Conservation (phyloP, 1,139 yeast genomes). For the Hemisphaericaspora xylanilytica region DNA sequence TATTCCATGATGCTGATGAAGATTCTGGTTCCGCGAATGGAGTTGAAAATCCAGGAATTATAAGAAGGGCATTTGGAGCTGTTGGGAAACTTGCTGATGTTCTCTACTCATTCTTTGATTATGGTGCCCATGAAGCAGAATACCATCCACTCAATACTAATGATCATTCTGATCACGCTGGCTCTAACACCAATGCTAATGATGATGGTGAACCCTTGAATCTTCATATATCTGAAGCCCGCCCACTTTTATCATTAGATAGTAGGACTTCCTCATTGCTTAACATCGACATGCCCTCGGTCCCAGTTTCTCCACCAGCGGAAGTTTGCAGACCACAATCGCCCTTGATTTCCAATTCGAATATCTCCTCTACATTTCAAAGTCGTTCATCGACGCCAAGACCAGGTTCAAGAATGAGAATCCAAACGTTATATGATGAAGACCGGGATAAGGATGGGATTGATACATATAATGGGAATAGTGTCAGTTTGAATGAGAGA, state of each 20-base stretch:
- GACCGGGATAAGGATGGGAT: slow-evolving; percentile 9
- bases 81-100: slow-evolving; percentile 29
- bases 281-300: slow-evolving; percentile 15
- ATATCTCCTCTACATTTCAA: slow-evolving; percentile 9
- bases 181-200: slow-evolving; percentile 6
- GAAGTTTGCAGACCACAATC: slow-evolving; percentile 2
- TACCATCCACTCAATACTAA: slow-evolving; percentile 3
- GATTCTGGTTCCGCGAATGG: slow-evolving; percentile 15
- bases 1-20: slow-evolving; percentile 27
- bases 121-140: slow-evolving; percentile 21
- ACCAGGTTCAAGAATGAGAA: slow-evolving; percentile 19
- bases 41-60: slow-evolving; percentile 15
- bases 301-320: background rate
- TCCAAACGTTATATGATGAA: slow-evolving; percentile 23
- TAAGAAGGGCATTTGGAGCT: slow-evolving; percentile 16
- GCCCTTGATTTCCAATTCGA: slow-evolving; percentile 6
- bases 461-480: slow-evolving; percentile 24
- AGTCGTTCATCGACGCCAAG: slow-evolving; percentile 21
- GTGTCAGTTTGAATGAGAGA: slow-evolving; percentile 17
- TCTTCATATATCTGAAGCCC: slow-evolving; percentile 11
- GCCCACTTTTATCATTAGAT: slow-evolving; percentile 21
- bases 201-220: background rate
- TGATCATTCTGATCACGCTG: slow-evolving; percentile 7
- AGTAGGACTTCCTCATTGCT: slow-evolving; percentile 20
- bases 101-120: slow-evolving; percentile 42